phyloP scores from a whole-genome alignment of 768 basidiomycete genomes.

The Tylopilus felleus region DNA sequence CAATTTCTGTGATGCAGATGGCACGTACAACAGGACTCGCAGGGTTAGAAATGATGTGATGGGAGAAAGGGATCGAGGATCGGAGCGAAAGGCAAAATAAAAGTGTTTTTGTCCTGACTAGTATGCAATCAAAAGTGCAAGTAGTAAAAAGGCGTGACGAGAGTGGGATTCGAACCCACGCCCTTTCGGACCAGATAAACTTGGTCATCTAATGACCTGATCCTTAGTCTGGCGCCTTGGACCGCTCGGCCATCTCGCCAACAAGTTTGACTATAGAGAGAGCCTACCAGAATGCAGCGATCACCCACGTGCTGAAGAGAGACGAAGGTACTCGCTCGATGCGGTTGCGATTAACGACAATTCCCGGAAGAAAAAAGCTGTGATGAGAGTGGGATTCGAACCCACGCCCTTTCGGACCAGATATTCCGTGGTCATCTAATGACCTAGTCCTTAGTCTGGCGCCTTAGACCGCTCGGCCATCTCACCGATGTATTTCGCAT shows the following conservation, averaged over 20 bases:
- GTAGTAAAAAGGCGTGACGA: slow-evolving; percentile 17
- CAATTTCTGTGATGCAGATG: not conserved
- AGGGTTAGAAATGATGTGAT: too few relatives aligned
- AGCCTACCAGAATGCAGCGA: not conserved
- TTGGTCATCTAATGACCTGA: slow-evolving; percentile 29
- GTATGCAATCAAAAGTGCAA: not conserved
- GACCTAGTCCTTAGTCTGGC: slow-evolving; percentile 54
- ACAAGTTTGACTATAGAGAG: not conserved
- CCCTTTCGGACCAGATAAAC: slow-evolving; percentile 38
- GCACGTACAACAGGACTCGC: not conserved
- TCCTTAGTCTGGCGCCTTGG: slow-evolving; percentile 62
- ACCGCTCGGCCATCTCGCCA: slow-evolving; percentile 56
- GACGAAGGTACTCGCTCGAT: too few relatives aligned
- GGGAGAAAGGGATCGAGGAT: too few relatives aligned
- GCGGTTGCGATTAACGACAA: too few relatives aligned
- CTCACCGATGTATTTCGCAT: slow-evolving; percentile 19
- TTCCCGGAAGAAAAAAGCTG: not conserved
- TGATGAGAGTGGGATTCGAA: slow-evolving; percentile 41
- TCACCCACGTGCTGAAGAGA: too few relatives aligned
- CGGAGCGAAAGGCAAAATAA: too few relatives aligned
- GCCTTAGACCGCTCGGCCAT: slow-evolving; percentile 64
- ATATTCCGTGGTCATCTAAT: slow-evolving; percentile 25
- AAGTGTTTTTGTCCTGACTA: too few relatives aligned
- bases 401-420: slow-evolving; percentile 42
- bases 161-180: slow-evolving; percentile 44